phyloP scores from a whole-genome alignment of 202 grass and related monocot species.

The Thinopyrum obtusiflorum region DNA sequence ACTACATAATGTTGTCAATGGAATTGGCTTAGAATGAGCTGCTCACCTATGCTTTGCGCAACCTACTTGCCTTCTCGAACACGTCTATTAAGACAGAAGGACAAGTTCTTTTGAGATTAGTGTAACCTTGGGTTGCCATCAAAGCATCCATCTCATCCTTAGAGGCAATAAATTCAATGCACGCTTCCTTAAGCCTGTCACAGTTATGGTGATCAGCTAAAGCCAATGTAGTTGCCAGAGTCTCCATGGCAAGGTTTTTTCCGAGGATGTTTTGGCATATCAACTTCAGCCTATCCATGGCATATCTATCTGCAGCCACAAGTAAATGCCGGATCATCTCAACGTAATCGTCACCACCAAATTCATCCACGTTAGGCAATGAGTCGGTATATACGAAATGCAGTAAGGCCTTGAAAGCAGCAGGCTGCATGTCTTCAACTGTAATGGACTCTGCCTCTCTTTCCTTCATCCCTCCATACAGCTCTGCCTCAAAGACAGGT shows the following conservation, averaged over 20 bases:
- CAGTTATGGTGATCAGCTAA: background rate
- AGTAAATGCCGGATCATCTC: background rate
- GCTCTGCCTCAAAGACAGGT: background rate
- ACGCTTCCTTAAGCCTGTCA: slow-evolving; percentile 18
- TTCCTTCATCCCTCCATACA: background rate
- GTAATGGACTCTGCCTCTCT: background rate
- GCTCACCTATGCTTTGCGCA: background rate
- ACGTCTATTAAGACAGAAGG: background rate
- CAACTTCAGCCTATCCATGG: background rate
- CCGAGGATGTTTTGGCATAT: slow-evolving; percentile 9
- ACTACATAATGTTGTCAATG: background rate
- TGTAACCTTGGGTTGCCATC: background rate
- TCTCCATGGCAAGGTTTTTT: slow-evolving; percentile 1
- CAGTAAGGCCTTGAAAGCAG: slow-evolving; percentile 1
- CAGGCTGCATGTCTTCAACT: background rate
- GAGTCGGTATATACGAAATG: background rate
- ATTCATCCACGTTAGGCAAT: background rate
- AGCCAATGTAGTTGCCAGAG: background rate
- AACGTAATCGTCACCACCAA: background rate
- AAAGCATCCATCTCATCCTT: background rate
- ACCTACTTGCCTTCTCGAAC: background rate
- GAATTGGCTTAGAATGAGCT: background rate
- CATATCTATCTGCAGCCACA: slow-evolving; percentile 8
- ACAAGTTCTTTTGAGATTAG: slow-evolving; percentile 5
- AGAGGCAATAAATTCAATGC: background rate